phyloP scores from a whole-genome alignment of 169 alveolate genomes.

The Plasmodium fragile region DNA sequence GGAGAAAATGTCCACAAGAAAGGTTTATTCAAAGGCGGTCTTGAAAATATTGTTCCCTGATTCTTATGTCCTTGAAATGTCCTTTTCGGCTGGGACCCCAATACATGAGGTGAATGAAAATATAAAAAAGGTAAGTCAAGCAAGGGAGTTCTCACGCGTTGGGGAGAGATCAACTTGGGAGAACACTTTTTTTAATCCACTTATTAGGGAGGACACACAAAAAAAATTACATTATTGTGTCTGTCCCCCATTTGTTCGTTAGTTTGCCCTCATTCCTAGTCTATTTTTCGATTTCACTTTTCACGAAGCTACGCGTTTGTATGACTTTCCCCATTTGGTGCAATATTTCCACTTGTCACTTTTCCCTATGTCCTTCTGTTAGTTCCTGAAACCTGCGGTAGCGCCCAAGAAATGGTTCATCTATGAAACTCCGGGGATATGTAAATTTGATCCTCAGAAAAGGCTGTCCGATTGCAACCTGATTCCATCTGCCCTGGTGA shows the following conservation, averaged over 20 bases:
- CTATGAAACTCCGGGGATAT: constrained; percentile 73
- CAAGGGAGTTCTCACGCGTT: not conserved
- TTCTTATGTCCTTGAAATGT: constrained; percentile 49
- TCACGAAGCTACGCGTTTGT: not conserved
- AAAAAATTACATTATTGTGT: not conserved
- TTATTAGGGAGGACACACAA: not conserved
- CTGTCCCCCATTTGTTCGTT: not conserved
- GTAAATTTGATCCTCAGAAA: constrained; percentile 64
- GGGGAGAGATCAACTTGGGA: not conserved
- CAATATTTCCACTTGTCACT: not conserved
- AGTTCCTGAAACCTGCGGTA: constrained; percentile 38
- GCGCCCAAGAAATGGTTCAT: constrained; percentile 35
- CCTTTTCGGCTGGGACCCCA: constrained; percentile 59
- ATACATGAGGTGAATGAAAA: constrained; percentile 39
- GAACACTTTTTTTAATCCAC: not conserved
- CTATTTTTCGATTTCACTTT: not conserved
- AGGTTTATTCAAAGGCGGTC: constrained; percentile 47
- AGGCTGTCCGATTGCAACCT: constrained; percentile 41
- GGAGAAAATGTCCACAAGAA: constrained; percentile 44
- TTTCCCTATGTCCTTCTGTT: not conserved
- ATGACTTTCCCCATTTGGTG: not conserved
- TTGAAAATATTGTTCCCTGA: constrained; percentile 69
- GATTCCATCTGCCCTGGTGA: constrained; percentile 35
- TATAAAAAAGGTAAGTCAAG: constrained; percentile 24
- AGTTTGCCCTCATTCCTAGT: not conserved